These are phyloP conservation scores for Cladosporium austrohemisphaericum DNA, from an alignment of 2,329 filamentous ascomycete genomes.

Conservation along the genomic window DNA sequence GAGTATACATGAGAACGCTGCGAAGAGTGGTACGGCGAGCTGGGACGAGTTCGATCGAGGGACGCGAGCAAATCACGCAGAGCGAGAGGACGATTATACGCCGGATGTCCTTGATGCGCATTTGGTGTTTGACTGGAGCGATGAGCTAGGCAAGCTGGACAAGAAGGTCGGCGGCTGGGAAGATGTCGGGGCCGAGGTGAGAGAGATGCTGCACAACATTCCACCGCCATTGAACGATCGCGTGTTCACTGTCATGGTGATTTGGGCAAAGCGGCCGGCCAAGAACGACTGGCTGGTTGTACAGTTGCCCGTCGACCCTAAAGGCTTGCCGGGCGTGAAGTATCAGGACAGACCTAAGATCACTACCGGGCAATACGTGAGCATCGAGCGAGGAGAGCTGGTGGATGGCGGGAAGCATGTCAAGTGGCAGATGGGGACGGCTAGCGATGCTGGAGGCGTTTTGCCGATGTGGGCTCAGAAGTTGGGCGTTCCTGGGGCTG, in stretches of 20 bases:
- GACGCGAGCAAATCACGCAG: constrained; percentile 57
- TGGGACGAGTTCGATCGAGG: constrained; percentile 62
- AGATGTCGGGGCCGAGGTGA: constrained; percentile 44
- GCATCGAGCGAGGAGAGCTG: constrained; percentile 59
- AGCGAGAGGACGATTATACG: constrained; percentile 57
- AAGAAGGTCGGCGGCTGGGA: constrained; percentile 28
- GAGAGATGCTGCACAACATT: constrained; percentile 65
- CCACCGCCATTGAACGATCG: constrained; percentile 59
- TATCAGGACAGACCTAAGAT: constrained; percentile 36
- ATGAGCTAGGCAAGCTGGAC: constrained; percentile 23
- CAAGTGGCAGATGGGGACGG: constrained; percentile 76
- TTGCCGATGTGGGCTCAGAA: constrained; percentile 66
- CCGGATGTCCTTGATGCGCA: constrained; percentile 52
- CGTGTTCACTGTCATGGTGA: constrained; percentile 63
- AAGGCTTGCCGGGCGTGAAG: constrained; percentile 33
- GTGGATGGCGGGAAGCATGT: constrained; percentile 41
- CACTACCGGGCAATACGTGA: constrained; percentile 60
- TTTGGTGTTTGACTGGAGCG: constrained; percentile 43
- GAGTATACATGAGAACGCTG: constrained; percentile 57
- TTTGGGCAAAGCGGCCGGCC: constrained; percentile 43
- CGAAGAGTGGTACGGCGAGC: constrained; percentile 51
- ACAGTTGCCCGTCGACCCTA: constrained; percentile 37
- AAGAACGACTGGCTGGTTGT: constrained; percentile 32
- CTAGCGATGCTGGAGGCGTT: constrained; percentile 64
- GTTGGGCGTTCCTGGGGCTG: constrained; percentile 56